These are phyloP conservation scores for Pythium sp. DNA, from an alignment of 352 stramenopile genomes.

Conservation along the genomic window DNA sequence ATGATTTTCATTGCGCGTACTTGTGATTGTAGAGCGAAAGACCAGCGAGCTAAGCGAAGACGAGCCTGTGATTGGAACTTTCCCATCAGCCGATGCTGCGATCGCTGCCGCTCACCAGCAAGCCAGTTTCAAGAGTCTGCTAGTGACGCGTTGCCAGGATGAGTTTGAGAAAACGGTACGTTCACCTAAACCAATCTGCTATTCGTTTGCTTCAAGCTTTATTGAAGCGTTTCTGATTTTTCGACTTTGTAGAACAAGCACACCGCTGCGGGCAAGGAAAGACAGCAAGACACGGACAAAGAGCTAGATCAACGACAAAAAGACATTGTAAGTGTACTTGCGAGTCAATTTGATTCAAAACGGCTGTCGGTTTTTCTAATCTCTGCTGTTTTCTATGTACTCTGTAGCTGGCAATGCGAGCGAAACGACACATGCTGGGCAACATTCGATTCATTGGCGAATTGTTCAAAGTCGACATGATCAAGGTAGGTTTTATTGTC, in stretches of 20 bases:
- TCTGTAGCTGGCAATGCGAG: constrained; percentile 46
- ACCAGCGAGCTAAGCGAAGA: constrained; percentile 52
- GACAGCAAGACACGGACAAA: constrained; percentile 38
- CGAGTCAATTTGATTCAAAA: neutral
- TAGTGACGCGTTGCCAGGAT: constrained; percentile 73
- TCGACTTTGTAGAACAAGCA: constrained; percentile 41
- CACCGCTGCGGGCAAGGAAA: constrained; percentile 24
- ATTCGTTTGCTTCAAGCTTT: neutral
- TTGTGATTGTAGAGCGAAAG: constrained; percentile 34
- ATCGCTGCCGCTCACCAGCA: constrained; percentile 40
- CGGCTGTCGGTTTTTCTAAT: neutral
- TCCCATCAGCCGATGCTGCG: constrained; percentile 48
- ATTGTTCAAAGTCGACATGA: constrained; percentile 83
- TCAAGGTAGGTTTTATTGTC: constrained; percentile 48
- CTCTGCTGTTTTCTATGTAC: neutral
- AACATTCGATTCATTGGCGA: constrained; percentile 90
- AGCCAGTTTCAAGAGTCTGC: constrained; percentile 70
- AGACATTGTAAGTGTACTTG: constrained; percentile 41
- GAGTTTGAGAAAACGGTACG: constrained; percentile 80
- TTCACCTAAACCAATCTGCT: neutral
- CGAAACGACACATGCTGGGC: constrained; percentile 77
- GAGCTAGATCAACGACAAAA: constrained; percentile 44
- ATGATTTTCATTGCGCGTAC: neutral
- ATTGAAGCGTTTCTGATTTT: neutral
- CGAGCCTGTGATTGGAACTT: constrained; percentile 64